phyloP scores from a whole-genome alignment of 148 eudicot genomes.

The Cornus controversa region DNA sequence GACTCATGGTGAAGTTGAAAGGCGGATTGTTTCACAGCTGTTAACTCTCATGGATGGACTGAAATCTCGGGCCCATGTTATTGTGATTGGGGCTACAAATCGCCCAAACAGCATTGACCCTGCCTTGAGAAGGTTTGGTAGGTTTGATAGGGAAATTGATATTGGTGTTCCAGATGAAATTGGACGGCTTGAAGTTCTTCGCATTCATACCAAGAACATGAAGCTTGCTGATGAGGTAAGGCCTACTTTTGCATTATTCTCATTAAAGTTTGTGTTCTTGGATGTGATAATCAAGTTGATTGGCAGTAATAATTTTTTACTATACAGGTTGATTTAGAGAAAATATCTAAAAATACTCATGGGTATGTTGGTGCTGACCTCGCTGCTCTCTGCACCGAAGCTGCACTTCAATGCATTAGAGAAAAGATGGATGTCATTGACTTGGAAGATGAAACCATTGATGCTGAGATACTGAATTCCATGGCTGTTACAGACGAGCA shows the following conservation, averaged over 20 bases:
- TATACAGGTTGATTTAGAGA: conserved; percentile 41
- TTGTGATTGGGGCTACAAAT: conserved; percentile 48
- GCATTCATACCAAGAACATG: conserved; percentile 55
- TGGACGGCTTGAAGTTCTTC: conserved; percentile 45
- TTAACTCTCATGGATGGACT: conserved; percentile 47
- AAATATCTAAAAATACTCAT: conserved; percentile 38
- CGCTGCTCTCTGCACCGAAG: conserved; percentile 46
- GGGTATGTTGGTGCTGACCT: conserved; percentile 48
- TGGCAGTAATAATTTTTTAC: not conserved
- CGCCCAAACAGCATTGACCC: conserved; percentile 48
- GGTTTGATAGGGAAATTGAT: conserved; percentile 43
- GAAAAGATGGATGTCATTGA: conserved; percentile 52
- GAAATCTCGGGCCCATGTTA: conserved; percentile 43
- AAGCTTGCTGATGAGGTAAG: conserved; percentile 37
- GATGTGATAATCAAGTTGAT: too few species aligned
- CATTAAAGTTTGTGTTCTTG: not conserved
- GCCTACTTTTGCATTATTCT: not conserved
- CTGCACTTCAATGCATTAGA: conserved; percentile 47
- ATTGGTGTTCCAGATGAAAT: conserved; percentile 49
- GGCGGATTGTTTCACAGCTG: conserved; percentile 42
- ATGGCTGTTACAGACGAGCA: conserved; percentile 45
- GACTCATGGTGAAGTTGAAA: conserved; percentile 47
- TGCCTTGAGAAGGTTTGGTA: conserved; percentile 44
- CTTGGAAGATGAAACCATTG: conserved; percentile 43
- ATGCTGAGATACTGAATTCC: conserved; percentile 43